Conservation (phyloP, 768 basidiomycete species). For the Mycena belliarum region DNA sequence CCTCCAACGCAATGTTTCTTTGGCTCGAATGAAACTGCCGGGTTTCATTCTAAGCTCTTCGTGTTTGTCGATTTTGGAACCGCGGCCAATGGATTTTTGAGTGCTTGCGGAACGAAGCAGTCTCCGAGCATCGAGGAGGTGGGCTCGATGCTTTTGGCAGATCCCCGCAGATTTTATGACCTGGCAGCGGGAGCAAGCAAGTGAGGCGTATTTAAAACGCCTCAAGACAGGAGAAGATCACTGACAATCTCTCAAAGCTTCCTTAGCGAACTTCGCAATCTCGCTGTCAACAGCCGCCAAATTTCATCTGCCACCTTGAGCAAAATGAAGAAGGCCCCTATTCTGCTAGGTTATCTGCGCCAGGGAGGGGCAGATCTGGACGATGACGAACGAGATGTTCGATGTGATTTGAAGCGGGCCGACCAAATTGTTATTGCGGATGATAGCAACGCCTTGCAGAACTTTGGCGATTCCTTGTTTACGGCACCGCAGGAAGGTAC, state of each 20-base stretch:
- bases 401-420: conserved; percentile 72
- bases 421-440: conserved; percentile 82
- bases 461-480: conserved; percentile 77
- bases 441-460: conserved; percentile 69
- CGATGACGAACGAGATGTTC: conserved; percentile 41
- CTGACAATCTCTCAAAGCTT: conserved; percentile 51
- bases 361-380: conserved; percentile 36
- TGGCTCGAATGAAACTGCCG: conserved; percentile 48
- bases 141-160: conserved; percentile 62
- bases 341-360: conserved; percentile 76
- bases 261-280: conserved; percentile 76
- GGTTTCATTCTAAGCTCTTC: conserved; percentile 81
- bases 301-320: conserved; percentile 51
- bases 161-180: conserved; percentile 72
- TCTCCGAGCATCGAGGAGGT: conserved; percentile 88
- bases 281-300: conserved; percentile 65
- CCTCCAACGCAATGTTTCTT: conserved; percentile 73
- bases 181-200: conserved; percentile 67
- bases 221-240: background rate
- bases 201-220: conserved; percentile 40
- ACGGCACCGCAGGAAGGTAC: conserved; percentile 74
- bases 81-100: conserved; percentile 80
- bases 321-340: conserved; percentile 69
- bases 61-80: conserved; percentile 87
- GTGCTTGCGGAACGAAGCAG: conserved; percentile 82